Evolutionary conservation across 164 flowering plant species (phyloP).

Genomic region (Liriodendron chinense): DNA sequence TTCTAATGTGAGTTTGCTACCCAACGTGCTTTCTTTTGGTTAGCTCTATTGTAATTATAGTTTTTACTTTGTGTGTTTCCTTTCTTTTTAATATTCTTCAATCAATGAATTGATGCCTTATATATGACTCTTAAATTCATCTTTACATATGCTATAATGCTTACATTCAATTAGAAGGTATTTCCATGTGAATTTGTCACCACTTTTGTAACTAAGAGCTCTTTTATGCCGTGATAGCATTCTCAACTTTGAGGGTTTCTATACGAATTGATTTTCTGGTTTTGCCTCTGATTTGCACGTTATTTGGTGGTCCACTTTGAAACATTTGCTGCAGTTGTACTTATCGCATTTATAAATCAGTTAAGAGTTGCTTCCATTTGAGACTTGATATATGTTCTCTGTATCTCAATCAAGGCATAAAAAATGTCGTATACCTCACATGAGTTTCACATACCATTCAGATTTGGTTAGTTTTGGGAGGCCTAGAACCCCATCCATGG

Average conservation of each 20-base stretch:
- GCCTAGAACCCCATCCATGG: too few species aligned
- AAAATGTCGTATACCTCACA: too few species aligned
- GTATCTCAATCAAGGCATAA: too few species aligned
- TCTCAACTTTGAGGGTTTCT: too few species aligned
- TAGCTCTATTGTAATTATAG: not conserved
- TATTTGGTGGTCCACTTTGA: not conserved
- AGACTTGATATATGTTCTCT: too few species aligned
- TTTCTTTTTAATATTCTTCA: not conserved
- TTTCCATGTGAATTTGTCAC: not conserved
- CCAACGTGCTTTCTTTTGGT: not conserved
- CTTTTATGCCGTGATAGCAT: too few species aligned
- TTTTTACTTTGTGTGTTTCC: not conserved
- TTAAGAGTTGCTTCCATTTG: too few species aligned
- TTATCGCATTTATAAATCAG: not conserved
- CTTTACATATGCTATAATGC: not conserved
- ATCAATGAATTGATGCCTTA: not conserved
- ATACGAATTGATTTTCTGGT: not conserved
- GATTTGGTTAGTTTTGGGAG: too few species aligned
- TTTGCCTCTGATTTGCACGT: not conserved
- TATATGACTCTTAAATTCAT: not conserved
- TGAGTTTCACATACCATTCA: too few species aligned
- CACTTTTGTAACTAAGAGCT: not conserved
- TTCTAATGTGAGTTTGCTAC: conserved; percentile 60
- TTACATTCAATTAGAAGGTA: not conserved
- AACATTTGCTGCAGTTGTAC: not conserved